phyloP scores from a whole-genome alignment of 2,329 filamentous ascomycete species.

The Neospermospora avenae region DNA sequence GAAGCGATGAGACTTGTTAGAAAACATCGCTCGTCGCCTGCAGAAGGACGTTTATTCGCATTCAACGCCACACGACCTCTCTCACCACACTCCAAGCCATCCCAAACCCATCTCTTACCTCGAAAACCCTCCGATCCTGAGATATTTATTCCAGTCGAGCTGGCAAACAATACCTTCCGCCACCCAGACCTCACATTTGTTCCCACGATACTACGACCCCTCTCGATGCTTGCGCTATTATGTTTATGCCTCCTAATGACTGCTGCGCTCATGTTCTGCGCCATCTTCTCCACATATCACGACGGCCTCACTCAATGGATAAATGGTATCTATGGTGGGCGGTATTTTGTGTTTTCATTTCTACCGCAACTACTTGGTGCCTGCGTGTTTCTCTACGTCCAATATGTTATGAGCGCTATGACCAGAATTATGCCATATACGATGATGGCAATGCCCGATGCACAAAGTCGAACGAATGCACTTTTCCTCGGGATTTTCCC shows the following conservation, averaged over 20 bases:
- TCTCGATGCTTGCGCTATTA: slow-evolving; percentile 59
- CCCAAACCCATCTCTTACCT: slow-evolving; percentile 10
- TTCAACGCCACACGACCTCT: slow-evolving; percentile 32
- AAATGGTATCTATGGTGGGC: slow-evolving; percentile 61
- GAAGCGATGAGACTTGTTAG: slow-evolving; percentile 35
- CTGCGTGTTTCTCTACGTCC: slow-evolving; percentile 70
- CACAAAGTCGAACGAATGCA: slow-evolving; percentile 57
- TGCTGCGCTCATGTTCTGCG: slow-evolving; percentile 67
- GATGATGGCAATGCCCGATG: slow-evolving; percentile 65
- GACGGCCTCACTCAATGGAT: slow-evolving; percentile 66
- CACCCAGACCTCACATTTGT: slow-evolving; percentile 62
- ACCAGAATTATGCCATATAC: slow-evolving; percentile 75
- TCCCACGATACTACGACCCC: slow-evolving; percentile 66
- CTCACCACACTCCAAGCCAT: slow-evolving; percentile 18
- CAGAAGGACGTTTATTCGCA: slow-evolving; percentile 29
- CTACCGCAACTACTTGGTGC: slow-evolving; percentile 75
- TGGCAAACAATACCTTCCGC: slow-evolving; percentile 41
- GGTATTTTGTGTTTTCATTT: slow-evolving; percentile 85
- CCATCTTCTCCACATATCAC: slow-evolving; percentile 61
- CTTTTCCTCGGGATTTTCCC: slow-evolving; percentile 61
- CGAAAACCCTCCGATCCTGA: slow-evolving; percentile 33
- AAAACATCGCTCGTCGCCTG: slow-evolving; percentile 37
- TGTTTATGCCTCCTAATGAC: slow-evolving; percentile 67
- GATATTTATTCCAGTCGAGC: slow-evolving; percentile 46
- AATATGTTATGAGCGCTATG: slow-evolving; percentile 71